A percentile compares a stretch with the other conserved stretches of the same genome.
These are phyloP conservation scores for Hirschioporus abietinus DNA, from an alignment of 768 basidiomycete genomes.

Conservation along the genomic window DNA sequence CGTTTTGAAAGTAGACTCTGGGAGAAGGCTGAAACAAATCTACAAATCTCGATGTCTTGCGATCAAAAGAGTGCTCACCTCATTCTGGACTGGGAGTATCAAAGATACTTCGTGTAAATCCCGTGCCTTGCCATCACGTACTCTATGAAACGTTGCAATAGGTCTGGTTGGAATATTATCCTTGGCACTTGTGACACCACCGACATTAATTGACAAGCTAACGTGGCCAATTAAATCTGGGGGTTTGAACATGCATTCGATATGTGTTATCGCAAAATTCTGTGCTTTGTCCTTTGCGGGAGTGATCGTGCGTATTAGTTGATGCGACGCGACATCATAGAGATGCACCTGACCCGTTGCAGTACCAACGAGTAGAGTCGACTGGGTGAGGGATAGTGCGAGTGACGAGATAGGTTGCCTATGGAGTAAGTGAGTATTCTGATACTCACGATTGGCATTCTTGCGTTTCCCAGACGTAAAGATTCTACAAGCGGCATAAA, in stretches of 20 bases:
- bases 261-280: slow-evolving; percentile 60
- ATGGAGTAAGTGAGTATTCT: slow-evolving; percentile 12
- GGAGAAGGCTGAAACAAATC: slow-evolving; percentile 2
- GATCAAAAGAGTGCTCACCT: slow-evolving; percentile 30
- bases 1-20: too few species aligned
- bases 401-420: slow-evolving; percentile 74
- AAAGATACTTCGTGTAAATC: slow-evolving; percentile 68
- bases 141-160: slow-evolving; percentile 66
- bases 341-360: slow-evolving; percentile 64
- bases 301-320: slow-evolving; percentile 76
- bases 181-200: slow-evolving; percentile 30
- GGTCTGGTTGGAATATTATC: slow-evolving; percentile 64
- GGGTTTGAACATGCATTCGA: slow-evolving; percentile 80
- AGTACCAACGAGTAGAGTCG: slow-evolving; percentile 81
- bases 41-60: too few species aligned
- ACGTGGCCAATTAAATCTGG: slow-evolving; percentile 82
- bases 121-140: slow-evolving; percentile 59
- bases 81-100: slow-evolving; percentile 44
- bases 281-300: slow-evolving; percentile 41
- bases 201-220: slow-evolving; percentile 39
- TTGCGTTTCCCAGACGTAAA: slow-evolving; percentile 4
- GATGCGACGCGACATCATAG: slow-evolving; percentile 88
- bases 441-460: neutral
- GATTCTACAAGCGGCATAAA: neutral
- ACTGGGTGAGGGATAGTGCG: slow-evolving; percentile 69